These are phyloP conservation scores for Candida manassasensis DNA, from an alignment of 805 yeast genomes.

Conservation along the genomic window DNA sequence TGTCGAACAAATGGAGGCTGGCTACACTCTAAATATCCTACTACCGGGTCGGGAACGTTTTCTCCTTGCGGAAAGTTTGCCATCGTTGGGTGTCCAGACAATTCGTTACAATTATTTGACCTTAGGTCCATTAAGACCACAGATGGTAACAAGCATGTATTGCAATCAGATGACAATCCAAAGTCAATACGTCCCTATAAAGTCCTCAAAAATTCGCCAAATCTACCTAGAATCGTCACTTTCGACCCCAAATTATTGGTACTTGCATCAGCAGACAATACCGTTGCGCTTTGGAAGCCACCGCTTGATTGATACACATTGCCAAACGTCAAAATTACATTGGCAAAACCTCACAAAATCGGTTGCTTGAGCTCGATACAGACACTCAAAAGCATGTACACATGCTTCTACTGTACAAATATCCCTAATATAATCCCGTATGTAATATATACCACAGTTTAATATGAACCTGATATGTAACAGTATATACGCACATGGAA, in stretches of 20 bases:
- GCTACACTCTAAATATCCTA: constrained; percentile 28
- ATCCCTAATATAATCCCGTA: too few species aligned
- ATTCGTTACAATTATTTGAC: constrained; percentile 27
- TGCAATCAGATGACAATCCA: constrained; percentile 17
- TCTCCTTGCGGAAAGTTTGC: constrained; percentile 39
- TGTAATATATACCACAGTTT: too few species aligned
- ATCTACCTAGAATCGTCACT: constrained; percentile 45
- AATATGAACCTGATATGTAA: too few species aligned
- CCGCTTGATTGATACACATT: neutral
- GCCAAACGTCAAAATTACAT: too few species aligned
- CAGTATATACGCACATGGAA: too few species aligned
- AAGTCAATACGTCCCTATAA: constrained; percentile 18
- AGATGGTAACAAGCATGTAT: constrained; percentile 14
- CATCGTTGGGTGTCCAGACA: constrained; percentile 25
- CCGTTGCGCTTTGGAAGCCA: constrained; percentile 37
- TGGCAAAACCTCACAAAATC: too few species aligned
- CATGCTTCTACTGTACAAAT: too few species aligned
- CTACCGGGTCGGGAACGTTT: constrained; percentile 31
- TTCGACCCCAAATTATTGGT: constrained; percentile 60
- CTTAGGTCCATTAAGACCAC: constrained; percentile 18
- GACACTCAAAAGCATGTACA: too few species aligned
- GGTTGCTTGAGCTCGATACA: too few species aligned
- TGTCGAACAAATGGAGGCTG: constrained; percentile 11
- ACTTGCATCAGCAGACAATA: constrained; percentile 60
- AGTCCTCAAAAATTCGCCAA: constrained; percentile 19